Evolutionary conservation across 805 yeast species (phyloP), one percentile per base, ranked within the genome.

Genomic region (Groenewaldozyma tartarivorans): DNA sequence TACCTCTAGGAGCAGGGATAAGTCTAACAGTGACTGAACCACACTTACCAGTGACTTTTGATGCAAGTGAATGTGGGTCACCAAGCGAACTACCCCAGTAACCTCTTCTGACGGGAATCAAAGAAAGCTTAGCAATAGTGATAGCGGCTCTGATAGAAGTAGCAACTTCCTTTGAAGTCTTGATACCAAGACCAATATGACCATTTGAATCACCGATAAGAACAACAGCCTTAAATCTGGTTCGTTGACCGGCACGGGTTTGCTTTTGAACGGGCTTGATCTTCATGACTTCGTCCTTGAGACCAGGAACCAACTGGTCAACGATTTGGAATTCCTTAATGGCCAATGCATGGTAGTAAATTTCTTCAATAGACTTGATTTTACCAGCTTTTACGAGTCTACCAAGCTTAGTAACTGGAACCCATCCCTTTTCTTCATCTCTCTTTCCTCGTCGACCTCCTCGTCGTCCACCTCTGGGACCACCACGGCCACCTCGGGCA

Each of bases 161-260:
- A 63, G 98, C 98, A 66, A 92, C 96, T 78, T 92, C 98, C 87
- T 92, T 92, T 64, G 98, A 95, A 70, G 97, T 90, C 87, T 92
- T 92, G 78, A 92, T 87, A 78, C 98, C 98, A 69, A 92, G 82
- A 85, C 98, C 98, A 74, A 92, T 96, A 80, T 92, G 98, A 71
- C 98, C 98, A 86, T 87, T 86, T 66, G 88, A 76, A 79, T 92
- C 98, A 79, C 98, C 98, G 69, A 92, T 87, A 67, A 92, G 87
- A 68, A 92, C 97, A 66, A 92, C 95, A 72, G 97, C 98, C 92
- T 94, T 94, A 82, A 92, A 88, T 81, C 98, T 87, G 75, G 97
- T 92, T 81, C 98, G 90, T 81, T 92, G 98, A 87, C 98, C 98
- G 65, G 98, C 98, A 76, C 95, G 81, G 80, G 98, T 92, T 77